Evolutionary conservation across 139 green algal genomes (phyloP).

Genomic region (Marvania coccoides): DNA sequence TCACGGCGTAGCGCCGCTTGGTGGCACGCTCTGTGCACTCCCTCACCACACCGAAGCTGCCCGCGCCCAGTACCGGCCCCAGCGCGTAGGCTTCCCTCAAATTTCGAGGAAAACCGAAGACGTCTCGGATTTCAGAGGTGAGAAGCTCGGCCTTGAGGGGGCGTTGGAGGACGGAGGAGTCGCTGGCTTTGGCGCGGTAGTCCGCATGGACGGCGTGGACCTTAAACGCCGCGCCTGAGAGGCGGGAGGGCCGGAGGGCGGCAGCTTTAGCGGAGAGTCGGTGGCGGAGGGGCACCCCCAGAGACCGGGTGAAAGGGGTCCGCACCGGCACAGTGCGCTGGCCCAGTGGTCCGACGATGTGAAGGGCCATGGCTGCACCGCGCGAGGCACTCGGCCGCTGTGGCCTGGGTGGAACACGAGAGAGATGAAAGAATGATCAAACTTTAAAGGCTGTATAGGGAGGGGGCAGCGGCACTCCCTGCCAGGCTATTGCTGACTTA

Average conservation of each 20-base stretch:
- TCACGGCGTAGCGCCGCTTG: constrained; percentile 58
- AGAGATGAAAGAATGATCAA: no score
- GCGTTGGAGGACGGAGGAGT: constrained; percentile 59
- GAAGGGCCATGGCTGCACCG: no score
- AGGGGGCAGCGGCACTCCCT: no score
- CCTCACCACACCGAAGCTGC: constrained; percentile 83
- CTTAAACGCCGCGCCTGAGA: neutral
- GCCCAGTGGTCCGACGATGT: no score
- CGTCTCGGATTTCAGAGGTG: constrained; percentile 48
- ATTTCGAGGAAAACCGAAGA: constrained; percentile 68
- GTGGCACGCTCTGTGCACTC: constrained; percentile 49
- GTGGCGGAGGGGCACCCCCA: neutral
- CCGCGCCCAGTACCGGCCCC: constrained; percentile 71
- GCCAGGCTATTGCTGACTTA: no score
- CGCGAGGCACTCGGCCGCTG: no score
- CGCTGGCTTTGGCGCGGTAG: constrained; percentile 58
- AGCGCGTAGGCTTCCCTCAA: constrained; percentile 58
- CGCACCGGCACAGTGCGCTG: no score
- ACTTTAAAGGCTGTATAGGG: no score
- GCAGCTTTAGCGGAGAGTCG: neutral
- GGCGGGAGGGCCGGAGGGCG: neutral
- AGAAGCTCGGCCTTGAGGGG: constrained; percentile 58
- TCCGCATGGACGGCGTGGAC: constrained; percentile 32
- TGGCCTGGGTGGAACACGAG: no score
- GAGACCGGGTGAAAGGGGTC: neutral